phyloP scores from a whole-genome alignment of 805 yeast genomes.

The Zygosaccharomyces kombuchaensis region DNA sequence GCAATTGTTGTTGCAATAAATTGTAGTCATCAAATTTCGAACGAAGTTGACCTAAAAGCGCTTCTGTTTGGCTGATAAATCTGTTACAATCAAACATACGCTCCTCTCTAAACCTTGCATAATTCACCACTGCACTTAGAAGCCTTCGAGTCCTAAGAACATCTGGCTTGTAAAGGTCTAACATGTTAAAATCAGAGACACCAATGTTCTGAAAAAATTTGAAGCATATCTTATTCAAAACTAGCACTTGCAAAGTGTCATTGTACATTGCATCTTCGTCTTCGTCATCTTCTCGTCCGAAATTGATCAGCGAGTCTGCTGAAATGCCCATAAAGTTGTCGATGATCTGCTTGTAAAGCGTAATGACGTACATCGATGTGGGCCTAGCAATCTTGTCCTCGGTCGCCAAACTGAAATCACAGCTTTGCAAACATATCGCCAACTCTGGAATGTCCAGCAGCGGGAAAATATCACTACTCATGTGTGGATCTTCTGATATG shows the following conservation, averaged over 20 bases:
- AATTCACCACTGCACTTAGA: conserved; percentile 79
- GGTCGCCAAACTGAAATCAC: conserved; percentile 52
- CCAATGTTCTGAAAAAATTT: conserved; percentile 70
- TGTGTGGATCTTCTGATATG: background rate
- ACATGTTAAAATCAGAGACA: conserved; percentile 66
- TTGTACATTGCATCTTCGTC: conserved; percentile 31
- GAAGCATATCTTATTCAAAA: conserved; percentile 55
- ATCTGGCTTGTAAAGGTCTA: conserved; percentile 79
- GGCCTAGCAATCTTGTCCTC: conserved; percentile 60
- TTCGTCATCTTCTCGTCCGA: conserved; percentile 21
- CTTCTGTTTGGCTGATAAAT: conserved; percentile 51
- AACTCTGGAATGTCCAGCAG: conserved; percentile 57
- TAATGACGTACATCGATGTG: conserved; percentile 48
- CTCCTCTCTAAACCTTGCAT: conserved; percentile 78
- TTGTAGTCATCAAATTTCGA: conserved; percentile 41
- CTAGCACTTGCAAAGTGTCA: conserved; percentile 47
- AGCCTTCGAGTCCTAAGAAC: conserved; percentile 56
- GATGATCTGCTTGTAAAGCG: conserved; percentile 55
- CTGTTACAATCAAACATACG: conserved; percentile 66
- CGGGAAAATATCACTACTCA: conserved; percentile 53
- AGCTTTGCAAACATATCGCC: conserved; percentile 53
- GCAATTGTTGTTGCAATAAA: conserved; percentile 35
- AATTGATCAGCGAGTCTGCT: conserved; percentile 28
- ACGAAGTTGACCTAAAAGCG: conserved; percentile 43
- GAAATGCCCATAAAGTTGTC: conserved; percentile 56